These are phyloP conservation scores for Coniferiporia sulphurascens DNA, from an alignment of 1,284 basidiomycete genomes.

Conservation along the genomic window DNA sequence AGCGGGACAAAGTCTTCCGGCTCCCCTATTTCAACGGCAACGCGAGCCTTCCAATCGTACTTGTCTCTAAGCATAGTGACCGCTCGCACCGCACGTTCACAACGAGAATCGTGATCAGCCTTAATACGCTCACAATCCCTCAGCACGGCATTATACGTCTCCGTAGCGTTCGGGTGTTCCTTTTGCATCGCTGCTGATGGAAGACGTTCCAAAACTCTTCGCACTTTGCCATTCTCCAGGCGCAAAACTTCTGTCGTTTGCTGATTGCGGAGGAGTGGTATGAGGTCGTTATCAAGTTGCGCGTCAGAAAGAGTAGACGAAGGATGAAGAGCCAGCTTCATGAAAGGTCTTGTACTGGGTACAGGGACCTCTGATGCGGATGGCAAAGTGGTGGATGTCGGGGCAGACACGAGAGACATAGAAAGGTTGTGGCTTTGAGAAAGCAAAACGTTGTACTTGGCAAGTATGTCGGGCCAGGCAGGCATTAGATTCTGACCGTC, in stretches of 20 bases:
- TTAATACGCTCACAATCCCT: constrained; percentile 61
- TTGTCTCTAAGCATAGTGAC: constrained; percentile 68
- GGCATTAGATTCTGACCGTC: constrained; percentile 53
- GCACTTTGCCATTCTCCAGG: constrained; percentile 63
- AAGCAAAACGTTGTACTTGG: constrained; percentile 76
- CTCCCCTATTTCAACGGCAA: constrained; percentile 67
- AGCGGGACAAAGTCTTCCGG: constrained; percentile 71
- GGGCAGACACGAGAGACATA: constrained; percentile 45
- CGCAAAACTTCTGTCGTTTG: constrained; percentile 69
- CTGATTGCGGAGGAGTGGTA: constrained; percentile 66
- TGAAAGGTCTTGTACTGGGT: constrained; percentile 41
- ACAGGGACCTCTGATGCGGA: constrained; percentile 10
- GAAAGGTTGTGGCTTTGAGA: constrained; percentile 74
- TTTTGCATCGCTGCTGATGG: constrained; percentile 15
- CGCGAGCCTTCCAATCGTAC: constrained; percentile 72
- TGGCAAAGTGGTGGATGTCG: constrained; percentile 24
- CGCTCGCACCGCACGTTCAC: constrained; percentile 66
- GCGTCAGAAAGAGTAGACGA: constrained; percentile 49
- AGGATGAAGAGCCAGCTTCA: constrained; percentile 64
- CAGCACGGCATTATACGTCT: constrained; percentile 57
- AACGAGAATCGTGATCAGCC: constrained; percentile 62
- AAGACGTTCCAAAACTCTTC: constrained; percentile 63
- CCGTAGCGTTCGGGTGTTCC: constrained; percentile 22
- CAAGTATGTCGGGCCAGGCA: constrained; percentile 75
- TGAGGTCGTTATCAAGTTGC: constrained; percentile 65